phyloP scores from a whole-genome alignment of 2,329 filamentous ascomycete species.

The Coniochaeta prunicola region DNA sequence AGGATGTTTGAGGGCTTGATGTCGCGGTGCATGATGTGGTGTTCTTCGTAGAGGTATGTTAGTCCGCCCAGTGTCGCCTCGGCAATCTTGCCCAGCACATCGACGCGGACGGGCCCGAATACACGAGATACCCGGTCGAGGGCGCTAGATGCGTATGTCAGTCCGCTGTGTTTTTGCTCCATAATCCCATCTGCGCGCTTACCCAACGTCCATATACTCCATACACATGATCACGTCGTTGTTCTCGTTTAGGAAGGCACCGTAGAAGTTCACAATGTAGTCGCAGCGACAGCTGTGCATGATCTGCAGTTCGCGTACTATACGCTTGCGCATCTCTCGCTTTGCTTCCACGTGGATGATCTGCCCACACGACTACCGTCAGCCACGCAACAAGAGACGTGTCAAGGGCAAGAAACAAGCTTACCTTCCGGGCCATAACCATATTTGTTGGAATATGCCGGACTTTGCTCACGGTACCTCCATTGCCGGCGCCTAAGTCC shows the following conservation, averaged over 20 bases:
- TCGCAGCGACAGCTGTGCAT: constrained; percentile 97
- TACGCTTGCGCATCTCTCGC: constrained; percentile 92
- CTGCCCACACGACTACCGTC: constrained; percentile 37
- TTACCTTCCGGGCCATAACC: constrained; percentile 94
- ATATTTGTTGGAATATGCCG: constrained; percentile 91
- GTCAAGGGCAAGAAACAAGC: constrained; percentile 1
- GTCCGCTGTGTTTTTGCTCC: neutral
- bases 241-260: constrained; percentile 91
- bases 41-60: constrained; percentile 89
- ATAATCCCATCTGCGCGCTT: constrained; percentile 27
- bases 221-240: constrained; percentile 99
- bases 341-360: constrained; percentile 98
- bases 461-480: constrained; percentile 97
- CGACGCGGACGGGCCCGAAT: constrained; percentile 90
- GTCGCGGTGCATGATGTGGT: constrained; percentile 98
- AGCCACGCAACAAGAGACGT: constrained; percentile 7
- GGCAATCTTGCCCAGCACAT: constrained; percentile 95
- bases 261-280: constrained; percentile 96
- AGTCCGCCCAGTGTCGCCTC: constrained; percentile 90
- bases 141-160: constrained; percentile 48
- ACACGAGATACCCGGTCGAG: constrained; percentile 90
- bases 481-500: constrained; percentile 92
- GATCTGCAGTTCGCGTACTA: constrained; percentile 93
- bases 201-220: constrained; percentile 99
- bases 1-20: constrained; percentile 98